Conservation (phyloP, 2,329 filamentous ascomycete genomes). For the Alternaria conjuncta region DNA sequence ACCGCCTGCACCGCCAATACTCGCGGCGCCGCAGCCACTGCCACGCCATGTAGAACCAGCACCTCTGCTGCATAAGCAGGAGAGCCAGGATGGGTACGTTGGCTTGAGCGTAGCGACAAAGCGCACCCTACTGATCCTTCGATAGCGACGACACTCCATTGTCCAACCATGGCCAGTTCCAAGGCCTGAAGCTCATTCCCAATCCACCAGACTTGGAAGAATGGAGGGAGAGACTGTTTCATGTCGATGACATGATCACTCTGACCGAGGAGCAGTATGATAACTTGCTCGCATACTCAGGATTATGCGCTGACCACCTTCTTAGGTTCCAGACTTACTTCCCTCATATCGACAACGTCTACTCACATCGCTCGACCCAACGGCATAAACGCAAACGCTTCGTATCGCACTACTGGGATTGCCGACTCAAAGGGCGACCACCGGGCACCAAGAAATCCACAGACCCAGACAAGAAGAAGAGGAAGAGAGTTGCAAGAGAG, state of each 20-base stretch:
- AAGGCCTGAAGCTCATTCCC: conserved; percentile 62
- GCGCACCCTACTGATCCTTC: background rate
- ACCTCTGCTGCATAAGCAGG: conserved; percentile 5
- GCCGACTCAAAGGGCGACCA: conserved; percentile 78
- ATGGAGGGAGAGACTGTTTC: conserved; percentile 76
- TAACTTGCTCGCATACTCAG: background rate
- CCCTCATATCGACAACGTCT: conserved; percentile 83
- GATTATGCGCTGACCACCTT: background rate
- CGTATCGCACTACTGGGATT: conserved; percentile 85
- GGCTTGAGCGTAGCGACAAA: background rate
- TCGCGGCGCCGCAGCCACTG: conserved; percentile 15
- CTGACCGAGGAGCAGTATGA: conserved; percentile 75
- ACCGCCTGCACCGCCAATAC: conserved; percentile 15
- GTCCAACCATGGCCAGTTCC: conserved; percentile 60
- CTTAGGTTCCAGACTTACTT: conserved; percentile 79
- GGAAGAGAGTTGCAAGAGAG: conserved; percentile 76
- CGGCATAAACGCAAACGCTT: conserved; percentile 83
- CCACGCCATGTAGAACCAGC: conserved; percentile 16
- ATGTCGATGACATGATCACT: conserved; percentile 75
- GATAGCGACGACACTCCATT: conserved; percentile 44
- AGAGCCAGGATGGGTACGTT: conserved; percentile 8
- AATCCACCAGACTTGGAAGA: conserved; percentile 70
- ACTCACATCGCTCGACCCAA: conserved; percentile 83
- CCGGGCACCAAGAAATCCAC: conserved; percentile 80
- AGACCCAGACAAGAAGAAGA: conserved; percentile 81